Evolutionary conservation across 495 filamentous ascomycete species (phyloP), one percentile per base, ranked within the genome.

Genomic region (Cudoniella acicularis): DNA sequence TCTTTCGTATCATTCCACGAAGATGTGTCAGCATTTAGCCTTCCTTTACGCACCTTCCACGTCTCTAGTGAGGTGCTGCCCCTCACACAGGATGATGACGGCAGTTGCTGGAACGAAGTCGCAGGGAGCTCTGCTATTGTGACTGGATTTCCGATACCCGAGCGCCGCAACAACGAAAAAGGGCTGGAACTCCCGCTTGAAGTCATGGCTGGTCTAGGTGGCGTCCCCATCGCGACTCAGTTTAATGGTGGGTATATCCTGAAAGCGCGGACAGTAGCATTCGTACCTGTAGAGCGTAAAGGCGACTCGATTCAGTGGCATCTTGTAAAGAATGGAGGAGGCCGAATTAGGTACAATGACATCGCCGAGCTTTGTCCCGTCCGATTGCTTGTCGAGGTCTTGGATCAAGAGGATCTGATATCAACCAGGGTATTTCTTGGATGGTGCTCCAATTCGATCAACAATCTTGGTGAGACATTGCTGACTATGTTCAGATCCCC

Each of bases 221-320:
- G 50, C 22, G 57, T 56, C 36, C 25, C 23, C 22, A 42, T 50
- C 17, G 46, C 60, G 24, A 45, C 57, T 48, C 48, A 46, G 16
- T 61, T 57, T 49, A 42, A 52, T 1, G 42, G 26, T 10, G 60
- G 57, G 21, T 13, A 58, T 0, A 52, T 64, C 13, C 51, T 67
- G 16, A 67, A 67, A 50, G 61, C 61, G n/a, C 54, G 36, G 40
- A 54, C 61, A 10, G 52, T 52, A 13, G 61, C 61, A 56, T 45
- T 61, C 21, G 48, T 67, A 2, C 60, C 64, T 11, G 54, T 59
- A 21, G 48, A 54, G 26, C 9, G 24, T 4, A 18, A 20, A 26
- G 22, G 49, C 16, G n/a, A 53, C 57, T 23, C 43, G 9, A 3
- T 65, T 43, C 21, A 55, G 11, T 67, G 64, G 52, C 65, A 68